Evolutionary conservation across 2,329 filamentous ascomycete species (phyloP), one percentile per base, ranked within the genome.

Genomic region (Calonectria pteridis): DNA sequence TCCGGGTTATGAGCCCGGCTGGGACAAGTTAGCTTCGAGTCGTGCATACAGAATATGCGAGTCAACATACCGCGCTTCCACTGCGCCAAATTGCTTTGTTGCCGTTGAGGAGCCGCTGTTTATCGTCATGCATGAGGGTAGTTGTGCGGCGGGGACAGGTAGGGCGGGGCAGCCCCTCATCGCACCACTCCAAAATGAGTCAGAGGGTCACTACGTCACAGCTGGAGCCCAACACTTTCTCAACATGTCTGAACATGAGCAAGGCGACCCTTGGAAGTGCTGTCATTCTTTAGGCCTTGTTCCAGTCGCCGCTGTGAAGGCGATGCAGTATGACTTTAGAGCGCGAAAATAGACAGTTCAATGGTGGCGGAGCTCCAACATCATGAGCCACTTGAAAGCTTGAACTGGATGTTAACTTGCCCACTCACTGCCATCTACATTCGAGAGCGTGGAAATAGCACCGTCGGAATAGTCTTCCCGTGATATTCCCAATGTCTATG

Each of bases 1-100:
- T 71, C 69, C 69, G 69, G 69, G 69, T 71, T 71, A 71, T 71
- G 69, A 71, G 69, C 69, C 69, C 69, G 69, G 69, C 55, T 69
- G 67, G 26, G 33, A 18, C 26, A 43, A 69, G 67, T 69, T 69
- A 69, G 67, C 18, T 31, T 31, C 40, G 11, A 18, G 18, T 35
- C 10, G n/a, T 29, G 40, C 11, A 29, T 10, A 14, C 4, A 4
- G 6, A 13, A 6, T 53, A 53, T 7, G 46, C n/a, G 13, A 14
- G 4, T 63, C 13, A 53, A 69, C 67, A 53, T 69, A 69, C 67
- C 67, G 70, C 64, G 64, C 70, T 72, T 72, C 64, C 65, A 68
- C 70, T 68, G 64, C 65, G 65, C 65, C 64, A 72, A 72, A 72
- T 72, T 71, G 62, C 59, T 70, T 67, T 67, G 26, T 55, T 65